Base-by-base conservation (phyloP, 345 rosid species). In the Euphorbia tirucalli region DNA sequence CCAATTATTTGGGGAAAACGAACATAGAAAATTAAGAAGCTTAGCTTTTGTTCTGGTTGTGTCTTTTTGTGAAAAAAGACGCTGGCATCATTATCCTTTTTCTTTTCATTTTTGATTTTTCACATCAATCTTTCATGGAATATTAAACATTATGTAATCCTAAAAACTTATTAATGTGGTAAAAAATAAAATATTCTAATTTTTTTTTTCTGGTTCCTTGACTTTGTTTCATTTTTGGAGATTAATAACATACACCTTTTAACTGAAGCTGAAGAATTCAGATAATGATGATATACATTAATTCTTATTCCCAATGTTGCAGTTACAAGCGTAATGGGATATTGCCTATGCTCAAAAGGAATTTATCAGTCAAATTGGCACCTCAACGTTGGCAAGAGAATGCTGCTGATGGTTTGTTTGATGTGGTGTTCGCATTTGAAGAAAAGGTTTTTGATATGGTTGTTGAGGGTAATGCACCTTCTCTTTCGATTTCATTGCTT, bases 321-420 rank as follows among this genome's bases (percentile, higher is more conserved):
- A 95, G 99, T 13, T 92, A 95, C 82, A 95, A 95, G 87, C 82
- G 97, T 35, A 95, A 90, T 82, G 97, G 99, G 18, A 95, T 95
- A 49, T 80, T 92, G 81, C 96, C 93, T 28, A 92, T 90, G 97
- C 92, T 95, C 71, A 95, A 95, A 76, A 90, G 99, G 77, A 95
- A 95, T 77, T 74, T 73, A 31, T 66, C 85, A 13, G 92, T 90
- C 69, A 92, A 92, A 77, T 73, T 85, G 61, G 97, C 97, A 27
- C 99, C 99, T 0, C 99, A 95, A 63, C 88, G 97, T 24, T 95
- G 99, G 97, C 97, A 95, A 81, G 93, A 92, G 16, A 95, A 92
- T 79, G 92, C 89, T 78, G 85, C 85, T 10, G 98, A 92, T 84
- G 99, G 99, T 65, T 73, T 71, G 25, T 94, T 95, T 65, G 91